Base-by-base conservation (phyloP, 805 yeast species). In the Jamesozyma spencerorum region DNA sequence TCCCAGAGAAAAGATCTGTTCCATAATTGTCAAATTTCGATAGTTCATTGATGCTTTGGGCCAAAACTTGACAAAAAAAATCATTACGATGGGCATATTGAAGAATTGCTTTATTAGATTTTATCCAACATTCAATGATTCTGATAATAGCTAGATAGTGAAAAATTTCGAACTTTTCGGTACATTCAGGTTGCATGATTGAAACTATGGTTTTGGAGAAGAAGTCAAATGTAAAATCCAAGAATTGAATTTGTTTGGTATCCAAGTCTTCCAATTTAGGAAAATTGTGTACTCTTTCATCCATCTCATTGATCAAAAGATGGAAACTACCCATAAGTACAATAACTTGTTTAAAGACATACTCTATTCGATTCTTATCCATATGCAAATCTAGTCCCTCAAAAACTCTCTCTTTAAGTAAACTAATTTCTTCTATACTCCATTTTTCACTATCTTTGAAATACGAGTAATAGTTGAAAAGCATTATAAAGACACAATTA, bases 121-220 rank as follows among this genome's bases (percentile, higher is more conserved):
- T 72, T 28, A 77, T 51, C 82, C 82, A 79, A 42, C 72, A 69
- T 14, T 74, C 60, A 32, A 73, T 53, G 12, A 79, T 58, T 48
- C 86, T 63, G 0, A 74, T 18, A 60, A 48, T 20, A 68, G 73
- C 40, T 63, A 52, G n/a, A 55, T 40, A 36, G 30, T 44, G 38
- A 7, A 18, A 37, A 3, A 45, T 43, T 19, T 51, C 46, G 13
- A 39, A 39, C 6, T 46, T 38, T 7, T 39, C 44, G 14, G 15
- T 32, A 50, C 54, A 55, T 12, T 48, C 46, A 7, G 49, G 36
- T 18, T 38, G 50, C n/a, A 60, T 43, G n/a, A 58, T 52, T 2
- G 51, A 34, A 10, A 47, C 44, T 22, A 57, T 46, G 17, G 71
- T 41, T 38, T 57, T 56, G 5, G 58, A 51, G 14, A 70, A 46